A percentile compares a stretch with the other conserved stretches of the same genome.
Evolutionary conservation across 2,329 filamentous ascomycete species (phyloP).

Genomic region (Trichoderma sp.): DNA sequence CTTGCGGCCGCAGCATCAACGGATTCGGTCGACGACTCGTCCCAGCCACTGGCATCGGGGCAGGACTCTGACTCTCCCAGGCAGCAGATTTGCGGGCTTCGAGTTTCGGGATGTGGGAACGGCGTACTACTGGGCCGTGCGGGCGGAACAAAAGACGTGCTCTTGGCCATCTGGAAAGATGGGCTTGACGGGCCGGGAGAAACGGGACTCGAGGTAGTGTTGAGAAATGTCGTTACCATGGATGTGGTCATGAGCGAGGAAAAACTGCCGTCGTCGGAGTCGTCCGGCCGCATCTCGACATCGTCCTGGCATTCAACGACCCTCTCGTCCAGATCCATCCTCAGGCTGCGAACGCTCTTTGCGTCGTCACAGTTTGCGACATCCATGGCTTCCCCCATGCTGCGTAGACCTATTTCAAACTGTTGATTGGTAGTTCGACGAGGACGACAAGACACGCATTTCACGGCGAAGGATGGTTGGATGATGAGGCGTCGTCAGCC

Average conservation of each 20-base stretch:
- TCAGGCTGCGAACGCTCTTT: neutral
- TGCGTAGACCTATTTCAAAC: slow-evolving; percentile 3
- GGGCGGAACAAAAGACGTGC: slow-evolving; percentile 36
- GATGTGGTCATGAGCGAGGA: slow-evolving; percentile 38
- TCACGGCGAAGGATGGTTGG: slow-evolving; percentile 10
- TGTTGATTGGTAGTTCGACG: slow-evolving; percentile 1
- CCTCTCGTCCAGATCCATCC: slow-evolving; percentile 15
- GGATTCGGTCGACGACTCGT: slow-evolving; percentile 3
- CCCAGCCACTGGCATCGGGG: slow-evolving; percentile 18
- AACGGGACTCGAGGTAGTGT: slow-evolving; percentile 51
- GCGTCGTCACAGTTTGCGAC: slow-evolving; percentile 4
- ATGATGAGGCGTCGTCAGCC: neutral
- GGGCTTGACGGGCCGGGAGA: slow-evolving; percentile 54
- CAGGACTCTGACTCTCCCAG: slow-evolving; percentile 27
- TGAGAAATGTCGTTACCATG: slow-evolving; percentile 36
- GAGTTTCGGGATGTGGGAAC: slow-evolving; percentile 54
- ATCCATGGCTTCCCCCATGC: slow-evolving; percentile 17
- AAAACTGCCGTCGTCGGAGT: slow-evolving; percentile 34
- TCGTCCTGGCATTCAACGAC: slow-evolving; percentile 2
- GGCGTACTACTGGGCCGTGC: slow-evolving; percentile 58
- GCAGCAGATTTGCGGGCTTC: slow-evolving; percentile 32
- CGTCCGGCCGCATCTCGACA: slow-evolving; percentile 16
- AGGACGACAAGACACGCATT: slow-evolving; percentile 8
- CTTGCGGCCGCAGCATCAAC: slow-evolving; percentile 22
- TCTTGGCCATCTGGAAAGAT: slow-evolving; percentile 46